Evolutionary conservation across 106 monocot genomes (phyloP), one percentile per base, ranked within the genome.

Genomic region (Acorus gramineus): DNA sequence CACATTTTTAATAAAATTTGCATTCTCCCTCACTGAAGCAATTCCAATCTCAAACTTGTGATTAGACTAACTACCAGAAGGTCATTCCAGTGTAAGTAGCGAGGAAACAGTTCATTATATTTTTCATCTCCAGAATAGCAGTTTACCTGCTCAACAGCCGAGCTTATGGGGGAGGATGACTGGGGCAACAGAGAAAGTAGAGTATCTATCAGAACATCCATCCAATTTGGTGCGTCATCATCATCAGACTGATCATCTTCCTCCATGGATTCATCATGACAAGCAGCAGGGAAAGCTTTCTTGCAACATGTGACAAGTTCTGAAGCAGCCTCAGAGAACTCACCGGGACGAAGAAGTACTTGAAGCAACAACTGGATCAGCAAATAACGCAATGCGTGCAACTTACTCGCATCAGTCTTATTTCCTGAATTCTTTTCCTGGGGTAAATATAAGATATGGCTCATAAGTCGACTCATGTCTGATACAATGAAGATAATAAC

Each of bases 171-270:
- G 62, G 75, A 73, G 55, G 87, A 85, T 70, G 88, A 74, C 53
- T 83, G 82, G 56, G 85, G 91, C 65, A 92, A 70, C 28, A 98
- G 62, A 42, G 87, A 87, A 56, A 91, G 83, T 44, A 98, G 78
- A 49, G 76, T 88, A 60, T 98, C 91, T 8, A 84, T 62, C 44
- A 98, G 76, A 58, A 98, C 96, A 81, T 98, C 88, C 79, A 92
- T 85, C 63, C 91, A 66, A 11, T 76, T 67, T 14, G 87, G 85
- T 11, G 49, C 44, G 49, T 59, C 76, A 66, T 87, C 69, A 54
- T 75, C 84, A 70, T 79, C 73, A 61, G 53, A 53, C 5, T 74
- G 73, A 55, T 80, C 76, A 56, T 81, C 87, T 9, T 66, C 76
- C 28, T 79, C 84, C 5, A 66, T 60, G 11, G 53, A 62, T 10